Conservation (phyloP, 225 moss, liverwort and hornwort species). For the Lunularia cruciata region DNA sequence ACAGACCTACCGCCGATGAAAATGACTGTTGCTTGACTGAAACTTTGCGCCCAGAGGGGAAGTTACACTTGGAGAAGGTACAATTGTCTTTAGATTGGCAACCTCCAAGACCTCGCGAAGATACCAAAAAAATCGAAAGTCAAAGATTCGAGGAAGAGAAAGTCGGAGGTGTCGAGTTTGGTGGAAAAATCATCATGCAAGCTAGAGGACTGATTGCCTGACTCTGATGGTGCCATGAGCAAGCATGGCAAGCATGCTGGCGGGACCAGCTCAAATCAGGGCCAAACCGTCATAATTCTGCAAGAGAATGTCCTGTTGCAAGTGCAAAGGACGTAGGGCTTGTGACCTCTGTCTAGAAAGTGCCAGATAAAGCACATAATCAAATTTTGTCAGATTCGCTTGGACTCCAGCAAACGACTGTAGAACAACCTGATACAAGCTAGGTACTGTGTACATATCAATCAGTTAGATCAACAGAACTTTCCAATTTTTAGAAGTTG, state of each 20-base stretch:
- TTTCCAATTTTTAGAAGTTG: no score
- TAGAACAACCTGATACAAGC: background rate
- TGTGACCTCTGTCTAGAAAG: background rate
- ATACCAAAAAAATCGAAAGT: conserved; percentile 19
- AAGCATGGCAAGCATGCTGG: background rate
- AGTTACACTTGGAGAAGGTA: conserved; percentile 17
- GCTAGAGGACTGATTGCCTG: conserved; percentile 24
- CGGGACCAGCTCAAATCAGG: no score
- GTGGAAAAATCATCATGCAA: conserved; percentile 22
- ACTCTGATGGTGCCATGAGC: background rate
- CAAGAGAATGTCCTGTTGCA: no score
- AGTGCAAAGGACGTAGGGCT: background rate
- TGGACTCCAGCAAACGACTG: background rate
- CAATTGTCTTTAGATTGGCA: conserved; percentile 27
- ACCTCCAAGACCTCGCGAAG: conserved; percentile 12
- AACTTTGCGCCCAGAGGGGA: conserved; percentile 18
- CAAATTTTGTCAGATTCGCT: conserved; percentile 5
- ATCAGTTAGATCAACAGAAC: background rate
- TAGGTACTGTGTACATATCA: conserved; percentile 3
- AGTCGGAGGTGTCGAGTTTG: conserved; percentile 23
- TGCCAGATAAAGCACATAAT: conserved; percentile 4
- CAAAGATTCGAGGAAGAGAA: conserved; percentile 21
- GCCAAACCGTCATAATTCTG: background rate
- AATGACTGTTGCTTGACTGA: conserved; percentile 2
- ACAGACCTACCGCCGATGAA: conserved; percentile 9